phyloP scores from a whole-genome alignment of 2,329 filamentous ascomycete species.

The Botrytis aclada region DNA sequence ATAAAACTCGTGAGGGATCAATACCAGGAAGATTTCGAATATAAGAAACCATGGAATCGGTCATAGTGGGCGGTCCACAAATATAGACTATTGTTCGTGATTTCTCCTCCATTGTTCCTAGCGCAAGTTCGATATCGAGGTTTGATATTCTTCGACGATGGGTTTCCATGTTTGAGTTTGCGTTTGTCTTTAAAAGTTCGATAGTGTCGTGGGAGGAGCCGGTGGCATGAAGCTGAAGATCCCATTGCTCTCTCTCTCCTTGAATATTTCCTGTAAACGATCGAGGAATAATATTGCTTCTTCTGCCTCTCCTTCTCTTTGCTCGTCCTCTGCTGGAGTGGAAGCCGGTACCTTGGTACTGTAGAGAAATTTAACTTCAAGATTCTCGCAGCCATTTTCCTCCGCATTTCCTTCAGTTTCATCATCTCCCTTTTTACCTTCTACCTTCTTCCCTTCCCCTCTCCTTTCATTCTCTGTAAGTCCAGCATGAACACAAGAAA shows the following conservation, averaged over 20 bases:
- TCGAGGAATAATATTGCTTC: not conserved
- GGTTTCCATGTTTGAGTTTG: not conserved
- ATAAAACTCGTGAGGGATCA: not conserved
- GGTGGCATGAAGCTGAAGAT: not conserved
- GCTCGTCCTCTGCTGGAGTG: not conserved
- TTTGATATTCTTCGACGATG: not conserved
- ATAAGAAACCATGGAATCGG: not conserved
- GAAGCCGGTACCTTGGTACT: not conserved
- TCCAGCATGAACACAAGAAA: not conserved
- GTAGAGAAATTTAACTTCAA: not conserved
- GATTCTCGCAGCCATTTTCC: not conserved
- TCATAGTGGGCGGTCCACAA: not conserved
- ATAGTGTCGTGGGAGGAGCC: not conserved
- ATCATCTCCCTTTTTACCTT: not conserved
- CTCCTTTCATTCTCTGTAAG: not conserved
- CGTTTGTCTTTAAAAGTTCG: not conserved
- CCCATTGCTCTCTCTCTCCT: not conserved
- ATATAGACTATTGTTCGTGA: not conserved
- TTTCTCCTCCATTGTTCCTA: not conserved
- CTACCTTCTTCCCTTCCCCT: no score
- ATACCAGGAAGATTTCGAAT: not conserved
- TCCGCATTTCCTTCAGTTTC: not conserved
- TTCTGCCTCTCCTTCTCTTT: not conserved
- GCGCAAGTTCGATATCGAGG: not conserved
- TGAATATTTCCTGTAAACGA: not conserved